phyloP scores from a whole-genome alignment of 305 asterid genomes.

The Fraxinus sp. region DNA sequence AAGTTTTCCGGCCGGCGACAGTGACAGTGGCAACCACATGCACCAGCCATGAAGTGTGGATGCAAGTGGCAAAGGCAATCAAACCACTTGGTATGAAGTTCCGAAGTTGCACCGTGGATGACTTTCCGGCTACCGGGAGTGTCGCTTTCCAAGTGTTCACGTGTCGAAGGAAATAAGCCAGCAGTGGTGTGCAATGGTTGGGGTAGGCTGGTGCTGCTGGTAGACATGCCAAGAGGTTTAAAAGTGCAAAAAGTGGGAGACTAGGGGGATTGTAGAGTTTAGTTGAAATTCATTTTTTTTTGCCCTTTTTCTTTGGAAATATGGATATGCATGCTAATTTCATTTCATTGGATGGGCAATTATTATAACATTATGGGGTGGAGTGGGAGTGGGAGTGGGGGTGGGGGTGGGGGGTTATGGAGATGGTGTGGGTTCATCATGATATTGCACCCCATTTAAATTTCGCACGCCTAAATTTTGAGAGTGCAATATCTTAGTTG shows the following conservation, averaged over 20 bases:
- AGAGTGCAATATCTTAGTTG: slow-evolving; percentile 45
- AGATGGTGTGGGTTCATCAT: slow-evolving; percentile 59
- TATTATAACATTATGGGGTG: slow-evolving; percentile 63
- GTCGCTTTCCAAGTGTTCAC: slow-evolving; percentile 72
- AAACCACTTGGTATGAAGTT: slow-evolving; percentile 74
- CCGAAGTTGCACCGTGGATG: slow-evolving; percentile 65
- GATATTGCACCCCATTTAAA: slow-evolving; percentile 86
- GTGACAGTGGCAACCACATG: slow-evolving; percentile 71
- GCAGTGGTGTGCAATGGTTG: slow-evolving; percentile 9
- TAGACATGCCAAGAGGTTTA: slow-evolving; percentile 26
- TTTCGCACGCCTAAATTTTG: slow-evolving; percentile 73
- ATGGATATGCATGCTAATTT: slow-evolving; percentile 54
- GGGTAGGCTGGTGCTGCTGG: slow-evolving; percentile 6
- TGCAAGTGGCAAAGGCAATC: slow-evolving; percentile 53
- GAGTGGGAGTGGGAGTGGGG: slow-evolving; percentile 28
- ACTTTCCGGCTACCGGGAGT: slow-evolving; percentile 59
- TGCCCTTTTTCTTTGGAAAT: slow-evolving; percentile 27
- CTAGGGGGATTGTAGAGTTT: slow-evolving; percentile 36
- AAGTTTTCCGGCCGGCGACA: slow-evolving; percentile 66
- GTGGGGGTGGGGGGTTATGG: slow-evolving; percentile 22
- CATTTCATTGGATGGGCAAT: slow-evolving; percentile 42
- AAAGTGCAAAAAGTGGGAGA: slow-evolving; percentile 30
- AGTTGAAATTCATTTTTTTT: slow-evolving; percentile 42
- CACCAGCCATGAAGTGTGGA: slow-evolving; percentile 50
- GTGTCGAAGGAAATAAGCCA: slow-evolving; percentile 46